phyloP scores from a whole-genome alignment of 495 filamentous ascomycete species.

The Penicillium macrosclerotiorum region DNA sequence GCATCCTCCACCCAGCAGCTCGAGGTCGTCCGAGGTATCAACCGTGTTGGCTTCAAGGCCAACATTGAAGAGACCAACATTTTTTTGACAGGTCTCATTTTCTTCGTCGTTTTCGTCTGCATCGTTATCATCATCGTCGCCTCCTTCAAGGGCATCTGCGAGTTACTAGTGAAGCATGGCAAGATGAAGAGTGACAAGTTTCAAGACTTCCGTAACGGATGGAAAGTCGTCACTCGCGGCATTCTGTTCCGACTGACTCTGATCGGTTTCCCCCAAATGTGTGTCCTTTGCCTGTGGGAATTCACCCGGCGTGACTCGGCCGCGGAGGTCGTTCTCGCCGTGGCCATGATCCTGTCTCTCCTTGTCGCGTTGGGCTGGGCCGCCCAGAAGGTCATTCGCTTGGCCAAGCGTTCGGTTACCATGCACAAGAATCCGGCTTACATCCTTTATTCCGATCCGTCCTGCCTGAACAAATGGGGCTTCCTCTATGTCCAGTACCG shows the following conservation, averaged over 20 bases:
- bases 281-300: slow-evolving; percentile 91
- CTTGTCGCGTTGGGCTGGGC: slow-evolving; percentile 80
- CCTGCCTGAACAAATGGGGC: slow-evolving; percentile 95
- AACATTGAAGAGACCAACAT: slow-evolving; percentile 89
- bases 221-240: slow-evolving; percentile 82
- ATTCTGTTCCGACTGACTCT: slow-evolving; percentile 88
- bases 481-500: slow-evolving; percentile 98
- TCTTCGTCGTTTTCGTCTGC: slow-evolving; percentile 83
- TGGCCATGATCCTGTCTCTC: slow-evolving; percentile 87
- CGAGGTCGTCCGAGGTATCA: slow-evolving; percentile 77
- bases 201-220: slow-evolving; percentile 89
- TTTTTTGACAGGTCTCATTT: slow-evolving; percentile 86
- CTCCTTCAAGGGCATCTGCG: slow-evolving; percentile 76
- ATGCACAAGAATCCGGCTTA: slow-evolving; percentile 98
- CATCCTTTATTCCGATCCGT: slow-evolving; percentile 93
- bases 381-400: slow-evolving; percentile 79
- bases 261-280: slow-evolving; percentile 93
- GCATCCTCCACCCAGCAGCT: slow-evolving; percentile 50
- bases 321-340: slow-evolving; percentile 82
- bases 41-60: slow-evolving; percentile 84
- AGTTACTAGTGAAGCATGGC: slow-evolving; percentile 65
- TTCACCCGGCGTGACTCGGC: slow-evolving; percentile 82
- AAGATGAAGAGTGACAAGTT: slow-evolving; percentile 89
- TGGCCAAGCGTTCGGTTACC: slow-evolving; percentile 81
- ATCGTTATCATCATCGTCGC: slow-evolving; percentile 69